These are phyloP conservation scores for Populus nigra DNA, from an alignment of 345 rosid genomes.

Conservation along the genomic window DNA sequence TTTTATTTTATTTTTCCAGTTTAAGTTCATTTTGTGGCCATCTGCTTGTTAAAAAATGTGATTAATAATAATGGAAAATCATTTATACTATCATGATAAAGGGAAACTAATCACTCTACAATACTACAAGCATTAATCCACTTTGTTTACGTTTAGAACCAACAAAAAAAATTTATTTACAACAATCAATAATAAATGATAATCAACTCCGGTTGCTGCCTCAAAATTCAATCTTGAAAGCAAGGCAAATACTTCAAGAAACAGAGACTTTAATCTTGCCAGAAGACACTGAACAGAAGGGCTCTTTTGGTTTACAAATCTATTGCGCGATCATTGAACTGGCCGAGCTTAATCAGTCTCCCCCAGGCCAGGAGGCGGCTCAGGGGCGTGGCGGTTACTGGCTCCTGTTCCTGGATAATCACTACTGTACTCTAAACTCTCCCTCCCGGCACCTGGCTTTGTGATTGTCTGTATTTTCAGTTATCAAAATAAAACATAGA, in stretches of 20 bases:
- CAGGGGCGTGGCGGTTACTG: conserved; percentile 8
- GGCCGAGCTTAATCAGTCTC: neutral
- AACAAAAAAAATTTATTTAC: neutral
- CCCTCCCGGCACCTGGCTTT: neutral
- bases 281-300: neutral
- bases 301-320: neutral
- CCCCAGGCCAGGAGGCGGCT: neutral
- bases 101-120: too few relatives aligned
- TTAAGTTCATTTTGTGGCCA: neutral
- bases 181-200: too few relatives aligned
- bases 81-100: too few relatives aligned
- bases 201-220: neutral
- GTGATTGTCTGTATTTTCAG: conserved; percentile 5
- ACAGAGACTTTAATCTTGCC: neutral
- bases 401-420: conserved; percentile 13
- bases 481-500: neutral
- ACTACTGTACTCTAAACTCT: neutral
- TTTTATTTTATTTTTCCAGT: neutral
- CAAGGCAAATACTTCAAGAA: too few relatives aligned
- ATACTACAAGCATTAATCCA: too few relatives aligned
- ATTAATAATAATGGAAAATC: neutral
- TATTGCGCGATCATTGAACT: neutral
- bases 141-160: too few relatives aligned
- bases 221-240: neutral
- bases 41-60: neutral